Evolutionary conservation across 2,329 filamentous ascomycete species (phyloP), one percentile per base, ranked within the genome.

Genomic region (Knufia petricola): DNA sequence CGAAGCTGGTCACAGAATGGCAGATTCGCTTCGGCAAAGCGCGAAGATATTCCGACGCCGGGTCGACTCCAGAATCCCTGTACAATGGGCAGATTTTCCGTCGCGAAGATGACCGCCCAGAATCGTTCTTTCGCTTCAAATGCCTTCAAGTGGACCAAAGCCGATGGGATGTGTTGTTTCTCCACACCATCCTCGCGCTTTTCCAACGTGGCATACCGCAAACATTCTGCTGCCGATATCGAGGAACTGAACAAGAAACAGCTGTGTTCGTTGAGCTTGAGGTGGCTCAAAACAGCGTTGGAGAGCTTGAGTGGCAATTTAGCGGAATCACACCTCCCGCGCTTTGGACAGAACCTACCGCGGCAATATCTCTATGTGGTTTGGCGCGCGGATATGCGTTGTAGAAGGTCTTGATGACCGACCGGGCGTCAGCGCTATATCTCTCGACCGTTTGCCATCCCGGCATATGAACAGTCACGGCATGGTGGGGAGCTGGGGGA

Each of bases 1-100:
- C 1, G 19, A 4, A 55, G 50, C 30, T 19, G 15, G 26, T 50
- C 42, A 21, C 53, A 19, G 28, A 40, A 38, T 23, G 23, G 10
- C 26, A 56, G 38, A 24, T 31, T 36, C 13, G 46, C 43, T 34
- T 56, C 50, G 2, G 54, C 54, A 13, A 52, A 36, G 6, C 50
- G 52, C 10, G 54, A 54, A 8, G 54, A 55, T 23, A 56, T 50
- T 19, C 54, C 54, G 3, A 44, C 32, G 13, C 54, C 52, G 2
- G 54, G 31, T 21, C 48, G 45, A 17, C 39, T 39, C 54, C 54
- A 56, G 42, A 56, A 52, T 3, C 28, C 38, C 13, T 30, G 24
- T 2, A 54, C 36, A 7, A 42, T 32, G 21, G 12, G 7, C 3
- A 24, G 36, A 1, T 12, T 28, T 12, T 37, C 49, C 24, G 30